A percentile compares a stretch with the other conserved stretches of the same genome.
phyloP scores from a whole-genome alignment of 805 yeast genomes.

The Wickerhamiella australiensis region DNA sequence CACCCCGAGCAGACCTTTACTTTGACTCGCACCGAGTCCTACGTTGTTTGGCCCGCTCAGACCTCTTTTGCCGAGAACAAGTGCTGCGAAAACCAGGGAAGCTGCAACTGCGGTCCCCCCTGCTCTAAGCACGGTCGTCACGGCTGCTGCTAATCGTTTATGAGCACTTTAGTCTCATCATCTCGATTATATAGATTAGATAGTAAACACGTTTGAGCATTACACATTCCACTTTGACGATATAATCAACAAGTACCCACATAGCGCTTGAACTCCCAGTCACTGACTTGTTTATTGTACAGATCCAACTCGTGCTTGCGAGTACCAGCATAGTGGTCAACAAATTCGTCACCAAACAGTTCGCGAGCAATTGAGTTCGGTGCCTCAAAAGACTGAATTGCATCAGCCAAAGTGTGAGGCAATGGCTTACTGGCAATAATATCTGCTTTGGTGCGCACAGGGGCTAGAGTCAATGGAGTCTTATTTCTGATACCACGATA shows the following conservation, averaged over 20 bases:
- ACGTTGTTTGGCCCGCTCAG: slow-evolving; percentile 13
- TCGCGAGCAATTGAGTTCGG: slow-evolving; percentile 25
- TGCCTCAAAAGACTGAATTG: slow-evolving; percentile 23
- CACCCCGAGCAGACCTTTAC: slow-evolving; percentile 14
- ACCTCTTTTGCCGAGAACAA: neutral
- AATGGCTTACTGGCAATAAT: slow-evolving; percentile 20
- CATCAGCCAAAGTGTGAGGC: slow-evolving; percentile 23
- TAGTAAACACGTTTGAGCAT: neutral
- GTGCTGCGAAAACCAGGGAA: neutral
- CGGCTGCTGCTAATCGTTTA: slow-evolving; percentile 5
- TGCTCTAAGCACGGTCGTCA: slow-evolving; percentile 9
- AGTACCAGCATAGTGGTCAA: slow-evolving; percentile 28
- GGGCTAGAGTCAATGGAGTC: slow-evolving; percentile 22
- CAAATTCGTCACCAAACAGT: slow-evolving; percentile 24
- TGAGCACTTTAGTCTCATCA: neutral
- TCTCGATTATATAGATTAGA: neutral
- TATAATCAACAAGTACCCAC: slow-evolving; percentile 21
- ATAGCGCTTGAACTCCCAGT: slow-evolving; percentile 28
- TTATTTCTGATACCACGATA: slow-evolving; percentile 25
- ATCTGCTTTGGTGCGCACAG: slow-evolving; percentile 23
- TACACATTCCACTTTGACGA: too few relatives aligned
- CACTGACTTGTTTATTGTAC: slow-evolving; percentile 28
- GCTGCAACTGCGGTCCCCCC: slow-evolving; percentile 5
- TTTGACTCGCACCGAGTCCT: slow-evolving; percentile 14
- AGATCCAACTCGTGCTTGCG: slow-evolving; percentile 24